Conservation (phyloP, 1,284 basidiomycete species). For the Marasmius fiardii region DNA sequence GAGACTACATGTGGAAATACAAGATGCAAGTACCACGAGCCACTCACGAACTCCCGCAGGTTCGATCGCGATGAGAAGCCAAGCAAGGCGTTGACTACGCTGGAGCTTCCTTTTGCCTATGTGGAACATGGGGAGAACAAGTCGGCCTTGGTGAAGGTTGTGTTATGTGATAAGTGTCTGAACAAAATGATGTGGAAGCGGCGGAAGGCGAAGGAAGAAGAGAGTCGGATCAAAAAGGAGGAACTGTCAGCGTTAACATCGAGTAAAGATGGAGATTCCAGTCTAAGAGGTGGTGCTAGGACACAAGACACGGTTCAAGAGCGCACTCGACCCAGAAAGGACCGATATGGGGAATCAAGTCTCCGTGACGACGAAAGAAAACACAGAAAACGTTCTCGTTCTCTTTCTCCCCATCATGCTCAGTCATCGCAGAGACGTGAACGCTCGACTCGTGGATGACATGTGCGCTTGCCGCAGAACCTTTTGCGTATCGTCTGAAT, state of each 20-base stretch:
- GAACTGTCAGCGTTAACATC: background rate
- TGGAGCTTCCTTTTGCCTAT: slow-evolving; percentile 89
- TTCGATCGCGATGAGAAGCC: slow-evolving; percentile 15
- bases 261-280: background rate
- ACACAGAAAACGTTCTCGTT: background rate
- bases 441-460: too few relatives aligned
- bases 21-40: slow-evolving; percentile 69
- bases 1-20: slow-evolving; percentile 87
- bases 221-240: background rate
- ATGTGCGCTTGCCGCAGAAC: too few relatives aligned
- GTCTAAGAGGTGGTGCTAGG: background rate
- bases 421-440: too few relatives aligned
- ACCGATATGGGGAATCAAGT: background rate
- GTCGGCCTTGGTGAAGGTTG: slow-evolving; percentile 85
- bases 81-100: slow-evolving; percentile 49
- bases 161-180: slow-evolving; percentile 74
- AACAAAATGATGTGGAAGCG: slow-evolving; percentile 87
- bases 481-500: too few relatives aligned
- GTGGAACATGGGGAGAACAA: slow-evolving; percentile 73
- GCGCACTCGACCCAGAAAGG: background rate
- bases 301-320: background rate
- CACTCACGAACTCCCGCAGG: slow-evolving; percentile 22
- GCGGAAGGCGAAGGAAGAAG: slow-evolving; percentile 55
- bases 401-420: background rate
- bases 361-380: background rate